Evolutionary conservation across 805 yeast species (phyloP).

Genomic region (Ogataea naganishii): DNA sequence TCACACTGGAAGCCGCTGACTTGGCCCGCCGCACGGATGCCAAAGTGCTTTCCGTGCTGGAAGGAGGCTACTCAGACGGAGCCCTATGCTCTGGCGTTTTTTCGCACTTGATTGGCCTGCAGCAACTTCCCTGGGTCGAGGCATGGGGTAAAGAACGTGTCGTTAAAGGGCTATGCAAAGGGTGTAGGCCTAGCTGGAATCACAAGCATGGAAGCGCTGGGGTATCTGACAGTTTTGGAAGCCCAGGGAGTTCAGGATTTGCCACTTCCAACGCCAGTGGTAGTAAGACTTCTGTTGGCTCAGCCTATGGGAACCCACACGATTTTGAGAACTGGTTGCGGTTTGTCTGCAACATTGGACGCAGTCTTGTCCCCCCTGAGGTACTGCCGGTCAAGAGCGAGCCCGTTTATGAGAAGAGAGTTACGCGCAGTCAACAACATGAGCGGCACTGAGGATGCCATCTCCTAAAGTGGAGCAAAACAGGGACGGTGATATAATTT

Average conservation of each 20-base stretch:
- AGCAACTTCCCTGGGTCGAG: slow-evolving; percentile 45
- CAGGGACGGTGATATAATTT: too few species aligned
- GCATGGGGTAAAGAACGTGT: slow-evolving; percentile 59
- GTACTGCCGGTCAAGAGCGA: too few species aligned
- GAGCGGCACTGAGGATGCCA: too few species aligned
- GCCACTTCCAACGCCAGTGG: too few species aligned
- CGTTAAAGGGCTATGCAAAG: slow-evolving; percentile 56
- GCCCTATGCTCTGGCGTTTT: slow-evolving; percentile 75
- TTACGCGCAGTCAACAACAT: too few species aligned
- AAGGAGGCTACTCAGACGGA: slow-evolving; percentile 83
- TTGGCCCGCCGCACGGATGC: slow-evolving; percentile 60
- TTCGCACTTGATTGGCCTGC: slow-evolving; percentile 69
- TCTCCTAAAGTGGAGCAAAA: too few species aligned
- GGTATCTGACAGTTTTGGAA: too few species aligned
- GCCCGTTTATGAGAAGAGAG: too few species aligned
- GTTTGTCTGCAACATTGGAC: slow-evolving; percentile 46
- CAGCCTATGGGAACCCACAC: too few species aligned
- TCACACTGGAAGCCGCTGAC: slow-evolving; percentile 64
- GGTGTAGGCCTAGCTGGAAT: slow-evolving; percentile 59
- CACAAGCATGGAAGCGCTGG: too few species aligned
- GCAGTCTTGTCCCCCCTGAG: slow-evolving; percentile 62
- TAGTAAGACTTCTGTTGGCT: too few species aligned
- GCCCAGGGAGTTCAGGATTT: too few species aligned
- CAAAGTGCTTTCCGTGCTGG: slow-evolving; percentile 58
- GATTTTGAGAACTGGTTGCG: slow-evolving; percentile 1